These are phyloP conservation scores for Penicillium sp. DNA, from an alignment of 2,329 filamentous ascomycete genomes.

Conservation along the genomic window DNA sequence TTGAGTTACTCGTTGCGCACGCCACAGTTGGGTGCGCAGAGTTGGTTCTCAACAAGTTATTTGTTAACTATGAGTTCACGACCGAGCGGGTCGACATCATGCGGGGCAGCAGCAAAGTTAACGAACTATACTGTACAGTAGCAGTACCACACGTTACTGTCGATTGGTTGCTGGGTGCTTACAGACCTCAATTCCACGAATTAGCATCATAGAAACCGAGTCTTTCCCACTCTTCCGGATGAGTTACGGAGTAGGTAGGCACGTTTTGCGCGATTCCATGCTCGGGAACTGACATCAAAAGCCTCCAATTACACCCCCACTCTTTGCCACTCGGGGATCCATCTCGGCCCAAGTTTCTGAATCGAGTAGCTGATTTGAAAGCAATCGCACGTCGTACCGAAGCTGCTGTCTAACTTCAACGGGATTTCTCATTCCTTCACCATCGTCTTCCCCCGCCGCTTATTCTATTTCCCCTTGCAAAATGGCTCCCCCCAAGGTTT, in stretches of 20 bases:
- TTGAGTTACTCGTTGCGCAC: too few species aligned
- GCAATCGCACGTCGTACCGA: slow-evolving; percentile 7
- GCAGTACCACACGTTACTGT: background rate
- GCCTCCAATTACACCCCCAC: slow-evolving; percentile 1
- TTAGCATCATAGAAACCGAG: too few species aligned
- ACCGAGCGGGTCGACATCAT: slow-evolving; percentile 9
- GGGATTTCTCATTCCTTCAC: background rate
- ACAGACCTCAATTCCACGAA: background rate
- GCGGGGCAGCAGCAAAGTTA: slow-evolving; percentile 3
- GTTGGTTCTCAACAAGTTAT: too few species aligned
- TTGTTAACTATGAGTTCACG: background rate
- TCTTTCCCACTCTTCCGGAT: too few species aligned
- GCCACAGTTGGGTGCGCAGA: too few species aligned
- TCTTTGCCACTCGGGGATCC: slow-evolving; percentile 8
- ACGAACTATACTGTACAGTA: background rate
- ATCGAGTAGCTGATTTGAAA: slow-evolving; percentile 30
- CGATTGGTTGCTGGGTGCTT: background rate
- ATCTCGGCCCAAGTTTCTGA: slow-evolving; percentile 6
- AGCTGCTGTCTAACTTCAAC: background rate
- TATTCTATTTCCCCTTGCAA: slow-evolving; percentile 1
- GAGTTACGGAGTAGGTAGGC: too few species aligned
- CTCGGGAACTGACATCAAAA: too few species aligned
- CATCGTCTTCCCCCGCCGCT: background rate
- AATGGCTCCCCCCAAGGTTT: slow-evolving; percentile 35
- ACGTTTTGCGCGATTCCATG: too few species aligned